Percentiles rank a stretch among this genome's conserved stretches.
These are phyloP conservation scores for Triangularia verruculosa DNA, from an alignment of 2,329 filamentous ascomycete genomes.

Conservation along the genomic window DNA sequence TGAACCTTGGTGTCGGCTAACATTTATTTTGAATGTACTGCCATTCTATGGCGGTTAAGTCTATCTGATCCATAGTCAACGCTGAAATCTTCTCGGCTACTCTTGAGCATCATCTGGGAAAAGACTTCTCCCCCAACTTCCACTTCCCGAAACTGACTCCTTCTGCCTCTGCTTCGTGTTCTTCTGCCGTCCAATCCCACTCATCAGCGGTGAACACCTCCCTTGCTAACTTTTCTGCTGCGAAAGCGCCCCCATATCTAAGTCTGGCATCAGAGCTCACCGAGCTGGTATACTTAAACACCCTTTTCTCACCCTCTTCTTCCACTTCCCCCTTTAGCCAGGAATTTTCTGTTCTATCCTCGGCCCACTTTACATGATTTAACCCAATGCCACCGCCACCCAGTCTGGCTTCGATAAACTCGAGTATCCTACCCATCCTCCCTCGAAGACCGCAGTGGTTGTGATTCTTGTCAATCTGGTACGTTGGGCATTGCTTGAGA, in stretches of 20 bases:
- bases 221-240: slow-evolving; percentile 49
- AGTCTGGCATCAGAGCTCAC: slow-evolving; percentile 50
- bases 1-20: neutral
- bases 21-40: neutral
- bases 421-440: slow-evolving; percentile 62
- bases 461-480: slow-evolving; percentile 73
- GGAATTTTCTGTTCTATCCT: slow-evolving; percentile 36
- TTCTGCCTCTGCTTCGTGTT: slow-evolving; percentile 15
- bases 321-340: slow-evolving; percentile 38
- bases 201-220: slow-evolving; percentile 53
- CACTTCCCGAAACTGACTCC: neutral
- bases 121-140: neutral
- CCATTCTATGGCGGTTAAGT: neutral
- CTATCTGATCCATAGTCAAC: neutral
- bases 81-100: neutral
- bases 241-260: slow-evolving; percentile 47
- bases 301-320: slow-evolving; percentile 20
- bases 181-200: slow-evolving; percentile 60
- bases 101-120: neutral
- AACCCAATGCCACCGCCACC: slow-evolving; percentile 46
- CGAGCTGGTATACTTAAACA: slow-evolving; percentile 51
- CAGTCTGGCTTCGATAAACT: slow-evolving; percentile 59
- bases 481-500: slow-evolving; percentile 64
- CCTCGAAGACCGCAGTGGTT: slow-evolving; percentile 69
- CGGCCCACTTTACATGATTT: slow-evolving; percentile 46